These are phyloP conservation scores for Alternaria triticina DNA, from an alignment of 2,329 filamentous ascomycete species.

Conservation along the genomic window DNA sequence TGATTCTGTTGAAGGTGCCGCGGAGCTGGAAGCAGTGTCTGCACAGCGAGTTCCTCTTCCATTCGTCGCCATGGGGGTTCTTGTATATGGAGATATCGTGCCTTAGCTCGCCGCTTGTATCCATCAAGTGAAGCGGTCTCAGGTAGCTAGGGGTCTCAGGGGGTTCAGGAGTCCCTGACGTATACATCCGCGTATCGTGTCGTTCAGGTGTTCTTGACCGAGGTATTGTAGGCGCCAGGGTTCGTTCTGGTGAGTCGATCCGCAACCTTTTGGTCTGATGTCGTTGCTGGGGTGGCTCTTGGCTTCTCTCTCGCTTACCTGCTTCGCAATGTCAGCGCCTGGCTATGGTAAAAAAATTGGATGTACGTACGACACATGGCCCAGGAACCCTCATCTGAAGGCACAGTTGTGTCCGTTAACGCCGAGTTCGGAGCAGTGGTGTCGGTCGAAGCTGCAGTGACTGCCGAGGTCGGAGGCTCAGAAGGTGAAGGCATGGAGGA, in stretches of 20 bases:
- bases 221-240: not conserved
- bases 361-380: constrained; percentile 7
- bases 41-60: constrained; percentile 30
- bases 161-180: constrained; percentile 2
- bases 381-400: not conserved
- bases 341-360: not conserved
- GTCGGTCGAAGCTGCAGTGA: constrained; percentile 10
- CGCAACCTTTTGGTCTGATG: not conserved
- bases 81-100: constrained; percentile 34
- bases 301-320: not conserved
- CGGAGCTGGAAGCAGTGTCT: constrained; percentile 35
- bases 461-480: constrained; percentile 23
- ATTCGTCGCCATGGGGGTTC: constrained; percentile 32
- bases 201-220: not conserved
- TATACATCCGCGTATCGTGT: not conserved
- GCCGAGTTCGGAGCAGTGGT: constrained; percentile 1
- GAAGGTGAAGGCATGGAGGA: constrained; percentile 21
- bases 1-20: constrained; percentile 32
- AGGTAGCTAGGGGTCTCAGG: constrained; percentile 31
- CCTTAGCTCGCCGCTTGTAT: constrained; percentile 8
- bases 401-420: not conserved
- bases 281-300: not conserved
- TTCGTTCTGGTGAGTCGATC: not conserved
- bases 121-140: constrained; percentile 36
- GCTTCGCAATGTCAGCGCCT: not conserved